Base-by-base conservation (phyloP, 2,329 filamentous ascomycete genomes). In the Didymella pinodella region DNA sequence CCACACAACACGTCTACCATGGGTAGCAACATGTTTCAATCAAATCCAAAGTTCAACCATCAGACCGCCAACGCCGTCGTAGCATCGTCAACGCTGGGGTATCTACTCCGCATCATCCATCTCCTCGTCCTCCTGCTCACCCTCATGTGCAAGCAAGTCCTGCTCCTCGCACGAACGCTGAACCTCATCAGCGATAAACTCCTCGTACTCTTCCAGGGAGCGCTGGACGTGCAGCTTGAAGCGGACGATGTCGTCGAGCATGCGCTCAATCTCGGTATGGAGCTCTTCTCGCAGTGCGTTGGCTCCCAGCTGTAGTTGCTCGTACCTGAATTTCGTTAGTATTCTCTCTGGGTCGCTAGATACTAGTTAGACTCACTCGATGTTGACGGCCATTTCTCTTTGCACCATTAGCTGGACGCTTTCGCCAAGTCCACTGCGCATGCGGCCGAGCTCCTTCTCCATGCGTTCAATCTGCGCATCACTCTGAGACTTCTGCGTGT, bases 141-240 rank as follows among this genome's bases (percentile, higher is more conserved):
- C 67, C 22, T 73, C 66, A 54, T 73, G 59, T 11, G 64, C 63
- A 14, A 80, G 58, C 49, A 65, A 59, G 50, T 81, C 81, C 62
- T 85, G 71, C 69, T 84, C 84, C 64, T 80, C 78, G 69, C 80
- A 85, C 69, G 84, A 83, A 43, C 71, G 72, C 80, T 96, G 92
- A n/a, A 97, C 88, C 80, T 98, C 94, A 65, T 96, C 91, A 2
- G 91, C 89, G 7, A 97, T 92, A 74, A 97, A 97, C 55, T 89
- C 88, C 79, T 99, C 95, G 76, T 97, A 98, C 72, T 95, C 92
- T 75, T 97, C 94, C 53, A 99, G 82, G 59, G 88, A 90, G 80
- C 93, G 93, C 78, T 99, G 95, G 50, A 99, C 84, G 73, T 98
- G 93, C 65, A 99, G 91, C 81, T 99, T 99, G 86, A 99, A 98